These are phyloP conservation scores for Amanita subjunquillea DNA, from an alignment of 768 basidiomycete genomes.

Conservation along the genomic window DNA sequence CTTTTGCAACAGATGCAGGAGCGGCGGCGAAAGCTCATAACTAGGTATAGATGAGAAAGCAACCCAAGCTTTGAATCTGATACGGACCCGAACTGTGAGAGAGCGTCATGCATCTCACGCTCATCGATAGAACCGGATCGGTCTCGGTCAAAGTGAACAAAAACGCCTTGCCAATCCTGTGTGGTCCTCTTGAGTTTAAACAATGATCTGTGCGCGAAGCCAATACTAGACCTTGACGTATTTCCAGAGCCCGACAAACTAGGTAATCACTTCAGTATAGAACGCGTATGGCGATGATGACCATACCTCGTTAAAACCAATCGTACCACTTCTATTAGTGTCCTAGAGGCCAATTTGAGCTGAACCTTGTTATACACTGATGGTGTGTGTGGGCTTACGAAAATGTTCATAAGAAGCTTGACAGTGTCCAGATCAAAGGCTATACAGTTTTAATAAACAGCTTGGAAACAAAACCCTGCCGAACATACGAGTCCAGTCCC, in stretches of 20 bases:
- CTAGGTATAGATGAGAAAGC: slow-evolving; percentile 15
- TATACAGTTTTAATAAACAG: slow-evolving; percentile 13
- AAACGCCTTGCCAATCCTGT: slow-evolving; percentile 78
- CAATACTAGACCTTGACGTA: slow-evolving; percentile 50
- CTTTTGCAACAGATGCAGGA: slow-evolving; percentile 56
- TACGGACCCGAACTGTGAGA: slow-evolving; percentile 60
- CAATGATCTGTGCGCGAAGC: neutral
- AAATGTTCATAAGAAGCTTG: slow-evolving; percentile 75
- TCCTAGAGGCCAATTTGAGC: slow-evolving; percentile 27
- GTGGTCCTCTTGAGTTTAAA: neutral
- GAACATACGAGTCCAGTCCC: slow-evolving; percentile 69
- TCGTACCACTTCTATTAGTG: slow-evolving; percentile 65
- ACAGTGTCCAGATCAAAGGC: slow-evolving; percentile 83
- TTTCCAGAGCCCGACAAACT: slow-evolving; percentile 74
- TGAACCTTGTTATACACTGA: neutral
- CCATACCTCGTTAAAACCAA: slow-evolving; percentile 65
- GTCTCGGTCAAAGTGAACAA: slow-evolving; percentile 79
- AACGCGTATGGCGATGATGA: neutral
- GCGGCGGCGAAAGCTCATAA: slow-evolving; percentile 57
- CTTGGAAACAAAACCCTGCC: neutral
- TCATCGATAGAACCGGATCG: slow-evolving; percentile 71
- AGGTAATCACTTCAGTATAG: slow-evolving; percentile 7
- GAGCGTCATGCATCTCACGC: slow-evolving; percentile 55
- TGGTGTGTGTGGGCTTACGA: slow-evolving; percentile 34
- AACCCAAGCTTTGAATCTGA: neutral